These are phyloP conservation scores for Naganishia onofrii DNA, from an alignment of 768 basidiomycete genomes.

Conservation along the genomic window DNA sequence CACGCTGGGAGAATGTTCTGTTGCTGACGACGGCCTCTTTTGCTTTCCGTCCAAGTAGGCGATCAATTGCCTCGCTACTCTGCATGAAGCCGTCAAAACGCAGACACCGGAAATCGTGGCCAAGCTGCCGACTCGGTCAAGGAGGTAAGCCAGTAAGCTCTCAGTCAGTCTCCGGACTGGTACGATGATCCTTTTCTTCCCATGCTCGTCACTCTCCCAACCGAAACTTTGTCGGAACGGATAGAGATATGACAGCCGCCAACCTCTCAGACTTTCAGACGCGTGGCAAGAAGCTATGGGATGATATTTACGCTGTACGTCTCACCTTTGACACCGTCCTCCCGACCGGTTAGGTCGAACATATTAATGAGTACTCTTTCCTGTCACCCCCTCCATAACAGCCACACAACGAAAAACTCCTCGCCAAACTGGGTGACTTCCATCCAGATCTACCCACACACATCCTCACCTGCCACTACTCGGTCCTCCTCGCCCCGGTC, in stretches of 20 bases:
- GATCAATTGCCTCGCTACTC: slow-evolving; percentile 24
- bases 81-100: neutral
- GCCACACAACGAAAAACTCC: slow-evolving; percentile 27
- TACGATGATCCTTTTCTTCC: neutral
- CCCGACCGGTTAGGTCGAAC: no score
- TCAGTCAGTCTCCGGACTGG: no score
- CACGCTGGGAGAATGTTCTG: no score
- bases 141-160: slow-evolving; percentile 1
- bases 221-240: neutral
- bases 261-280: slow-evolving; percentile 13
- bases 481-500: slow-evolving; percentile 33
- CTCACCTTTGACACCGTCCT: neutral
- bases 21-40: no score
- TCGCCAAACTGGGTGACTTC: neutral
- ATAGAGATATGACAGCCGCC: neutral
- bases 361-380: no score
- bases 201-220: neutral
- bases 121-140: neutral
- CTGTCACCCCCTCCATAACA: neutral
- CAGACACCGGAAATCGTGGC: neutral
- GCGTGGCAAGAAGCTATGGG: slow-evolving; percentile 9
- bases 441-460: slow-evolving; percentile 34
- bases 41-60: neutral
- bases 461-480: slow-evolving; percentile 47
- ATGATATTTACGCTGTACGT: slow-evolving; percentile 29